Percentiles rank a stretch among this genome's conserved stretches.
Evolutionary conservation across 805 yeast genomes (phyloP).

Genomic region (Metschnikowia lunata): DNA sequence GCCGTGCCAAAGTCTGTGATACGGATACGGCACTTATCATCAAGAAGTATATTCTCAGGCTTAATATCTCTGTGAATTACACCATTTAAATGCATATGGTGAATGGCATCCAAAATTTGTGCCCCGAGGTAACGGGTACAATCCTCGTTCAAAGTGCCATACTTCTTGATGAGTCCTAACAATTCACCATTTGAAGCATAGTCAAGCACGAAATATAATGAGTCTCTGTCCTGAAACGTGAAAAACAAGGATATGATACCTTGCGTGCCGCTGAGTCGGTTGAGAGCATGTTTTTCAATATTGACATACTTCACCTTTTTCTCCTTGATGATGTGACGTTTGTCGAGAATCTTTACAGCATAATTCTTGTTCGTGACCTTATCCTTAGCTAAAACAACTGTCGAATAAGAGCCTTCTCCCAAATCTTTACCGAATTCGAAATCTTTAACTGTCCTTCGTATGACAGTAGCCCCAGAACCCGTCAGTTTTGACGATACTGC

Average conservation of each 20-base stretch:
- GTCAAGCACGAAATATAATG: constrained; percentile 70
- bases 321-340: constrained; percentile 73
- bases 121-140: constrained; percentile 65
- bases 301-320: constrained; percentile 82
- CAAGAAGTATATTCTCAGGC: constrained; percentile 75
- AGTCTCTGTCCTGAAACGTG: constrained; percentile 75
- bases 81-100: constrained; percentile 69
- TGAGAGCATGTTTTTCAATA: constrained; percentile 76
- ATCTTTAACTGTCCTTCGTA: constrained; percentile 37
- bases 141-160: constrained; percentile 68
- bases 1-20: constrained; percentile 88
- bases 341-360: constrained; percentile 74
- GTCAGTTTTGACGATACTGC: constrained; percentile 19
- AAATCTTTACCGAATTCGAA: constrained; percentile 39
- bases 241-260: constrained; percentile 69
- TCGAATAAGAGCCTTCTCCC: constrained; percentile 45
- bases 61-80: constrained; percentile 78
- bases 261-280: constrained; percentile 54
- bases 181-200: constrained; percentile 80
- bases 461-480: constrained; percentile 19
- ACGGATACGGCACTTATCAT: constrained; percentile 55
- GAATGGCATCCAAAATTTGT: constrained; percentile 69
- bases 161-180: constrained; percentile 58
- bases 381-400: constrained; percentile 46
- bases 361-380: constrained; percentile 51